phyloP scores from a whole-genome alignment of 106 monocot genomes.

The Amphibolis antarctica region DNA sequence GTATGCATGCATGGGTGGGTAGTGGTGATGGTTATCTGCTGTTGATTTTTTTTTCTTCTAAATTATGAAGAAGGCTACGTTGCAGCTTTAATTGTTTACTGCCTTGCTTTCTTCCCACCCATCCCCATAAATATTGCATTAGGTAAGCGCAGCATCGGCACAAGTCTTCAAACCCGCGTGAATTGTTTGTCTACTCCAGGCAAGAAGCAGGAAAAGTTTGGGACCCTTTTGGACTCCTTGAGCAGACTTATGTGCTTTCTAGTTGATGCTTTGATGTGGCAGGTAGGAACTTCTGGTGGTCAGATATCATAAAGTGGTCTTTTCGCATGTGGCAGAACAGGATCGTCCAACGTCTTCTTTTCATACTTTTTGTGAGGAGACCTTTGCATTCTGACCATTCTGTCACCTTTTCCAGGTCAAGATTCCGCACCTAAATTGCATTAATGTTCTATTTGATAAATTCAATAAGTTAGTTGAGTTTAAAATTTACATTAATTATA shows the following conservation, averaged over 20 bases:
- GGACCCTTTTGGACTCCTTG: background rate
- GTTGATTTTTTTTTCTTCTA: no score
- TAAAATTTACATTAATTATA: no score
- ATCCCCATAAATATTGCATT: conserved; percentile 8
- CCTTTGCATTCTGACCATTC: conserved; percentile 1
- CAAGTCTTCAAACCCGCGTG: background rate
- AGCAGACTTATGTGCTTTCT: background rate
- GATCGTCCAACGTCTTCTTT: background rate
- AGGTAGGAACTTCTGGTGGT: background rate
- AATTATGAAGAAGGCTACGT: no score
- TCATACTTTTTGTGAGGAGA: background rate
- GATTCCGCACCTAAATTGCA: background rate
- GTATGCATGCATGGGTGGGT: background rate
- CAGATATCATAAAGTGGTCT: background rate
- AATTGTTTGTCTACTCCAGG: background rate
- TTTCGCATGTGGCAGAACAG: background rate
- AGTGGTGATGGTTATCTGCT: background rate
- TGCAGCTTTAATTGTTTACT: no score
- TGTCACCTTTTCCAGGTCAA: background rate
- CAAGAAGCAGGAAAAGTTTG: background rate
- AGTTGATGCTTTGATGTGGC: background rate
- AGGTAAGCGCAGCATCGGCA: background rate
- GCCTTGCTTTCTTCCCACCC: conserved; percentile 5
- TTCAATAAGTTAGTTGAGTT: no score
- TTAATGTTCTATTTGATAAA: no score